Evolutionary conservation across 163 green algal species (phyloP).

Genomic region (Chloromonas sp.): DNA sequence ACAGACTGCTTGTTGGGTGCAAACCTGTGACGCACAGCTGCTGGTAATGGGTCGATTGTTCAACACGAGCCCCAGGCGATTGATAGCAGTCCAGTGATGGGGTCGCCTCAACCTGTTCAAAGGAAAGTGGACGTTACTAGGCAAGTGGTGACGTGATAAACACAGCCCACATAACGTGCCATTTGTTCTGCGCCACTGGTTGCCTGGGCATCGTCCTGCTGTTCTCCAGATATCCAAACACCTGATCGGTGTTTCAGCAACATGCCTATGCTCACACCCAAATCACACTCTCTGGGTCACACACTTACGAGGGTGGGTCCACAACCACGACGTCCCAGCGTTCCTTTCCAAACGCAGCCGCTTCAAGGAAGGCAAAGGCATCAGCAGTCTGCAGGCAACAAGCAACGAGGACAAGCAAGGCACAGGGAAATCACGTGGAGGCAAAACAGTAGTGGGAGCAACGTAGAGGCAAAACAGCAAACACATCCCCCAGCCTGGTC

Average conservation of each 20-base stretch:
- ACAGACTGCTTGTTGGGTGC: conserved; percentile 30
- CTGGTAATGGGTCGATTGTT: too few species aligned
- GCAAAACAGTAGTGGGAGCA: not conserved
- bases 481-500: too few species aligned
- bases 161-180: not conserved
- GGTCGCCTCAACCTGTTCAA: too few species aligned
- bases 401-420: not conserved
- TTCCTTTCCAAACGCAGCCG: not conserved
- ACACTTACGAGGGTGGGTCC: conserved; percentile 22
- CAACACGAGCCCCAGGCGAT: too few species aligned
- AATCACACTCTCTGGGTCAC: too few species aligned
- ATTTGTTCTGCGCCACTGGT: not conserved
- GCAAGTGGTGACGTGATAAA: too few species aligned
- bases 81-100: too few species aligned
- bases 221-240: too few species aligned
- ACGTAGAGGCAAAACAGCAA: not conserved
- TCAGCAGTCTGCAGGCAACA: conserved; percentile 14
- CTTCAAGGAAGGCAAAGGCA: conserved; percentile 47
- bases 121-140: too few species aligned
- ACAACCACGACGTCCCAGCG: conserved; percentile 38
- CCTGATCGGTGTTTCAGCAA: too few species aligned
- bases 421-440: not conserved
- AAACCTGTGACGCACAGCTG: conserved; percentile 15
- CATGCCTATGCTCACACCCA: too few species aligned
- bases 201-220: not conserved